Evolutionary conservation across 2,329 filamentous ascomycete genomes (phyloP).

Genomic region (Diatrype stigma): DNA sequence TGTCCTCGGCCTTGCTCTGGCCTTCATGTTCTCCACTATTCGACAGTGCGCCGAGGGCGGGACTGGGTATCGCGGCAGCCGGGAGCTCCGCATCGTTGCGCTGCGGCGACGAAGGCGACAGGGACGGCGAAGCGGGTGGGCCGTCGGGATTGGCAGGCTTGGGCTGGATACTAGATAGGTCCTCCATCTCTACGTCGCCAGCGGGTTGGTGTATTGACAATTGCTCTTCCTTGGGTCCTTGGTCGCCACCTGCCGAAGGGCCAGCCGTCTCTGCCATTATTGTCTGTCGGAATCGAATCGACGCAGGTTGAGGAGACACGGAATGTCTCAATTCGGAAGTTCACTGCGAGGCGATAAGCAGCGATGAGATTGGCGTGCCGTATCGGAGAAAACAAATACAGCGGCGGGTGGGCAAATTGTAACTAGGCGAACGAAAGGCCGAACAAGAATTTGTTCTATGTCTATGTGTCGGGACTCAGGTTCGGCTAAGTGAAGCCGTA

Average conservation of each 20-base stretch:
- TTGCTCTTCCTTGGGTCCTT: conserved; percentile 18
- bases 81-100: conserved; percentile 13
- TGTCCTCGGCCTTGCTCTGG: no score
- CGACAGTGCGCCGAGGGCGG: conserved; percentile 16
- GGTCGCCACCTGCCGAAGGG: conserved; percentile 19
- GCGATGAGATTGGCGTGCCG: background rate
- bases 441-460: background rate
- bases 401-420: background rate
- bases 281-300: background rate
- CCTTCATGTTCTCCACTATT: no score
- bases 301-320: background rate
- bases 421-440: background rate
- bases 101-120: conserved; percentile 5
- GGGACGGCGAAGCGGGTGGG: conserved; percentile 4
- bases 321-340: background rate
- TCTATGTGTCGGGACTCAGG: background rate
- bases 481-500: background rate
- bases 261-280: conserved; percentile 21
- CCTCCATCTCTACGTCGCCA: conserved; percentile 27
- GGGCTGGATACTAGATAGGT: conserved; percentile 20
- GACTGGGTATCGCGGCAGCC: conserved; percentile 11
- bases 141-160: conserved; percentile 17
- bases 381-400: background rate
- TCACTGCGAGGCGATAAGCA: background rate
- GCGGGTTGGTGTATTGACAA: conserved; percentile 19